Evolutionary conservation across 2,329 filamentous ascomycete genomes (phyloP), one percentile per base, ranked within the genome.

Genomic region (Blastomyces silverae): DNA sequence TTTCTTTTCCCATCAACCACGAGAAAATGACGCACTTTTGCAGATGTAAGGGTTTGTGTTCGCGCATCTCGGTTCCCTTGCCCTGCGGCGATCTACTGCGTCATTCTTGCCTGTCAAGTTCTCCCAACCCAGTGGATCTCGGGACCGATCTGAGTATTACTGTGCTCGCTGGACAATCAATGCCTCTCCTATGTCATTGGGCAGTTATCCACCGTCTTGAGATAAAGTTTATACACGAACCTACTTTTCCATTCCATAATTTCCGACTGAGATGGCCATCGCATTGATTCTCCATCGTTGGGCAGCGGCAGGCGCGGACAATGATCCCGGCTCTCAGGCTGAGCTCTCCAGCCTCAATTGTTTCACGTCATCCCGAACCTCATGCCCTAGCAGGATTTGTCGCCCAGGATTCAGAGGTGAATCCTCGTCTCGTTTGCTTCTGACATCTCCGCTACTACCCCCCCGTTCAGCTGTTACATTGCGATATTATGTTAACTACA

Each of bases 11-110:
- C 37, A 20, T 44, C 37, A 44, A 28, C 56, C 37, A 59, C 56
- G 56, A 59, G 56, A n/a, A 28, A 28, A 25, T 44, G 56, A 44
- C 22, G 11, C 37, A 59, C 37, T 37, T 59, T 57, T 44, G 37
- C 56, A 42, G 37, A 11, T 39, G 39, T 22, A 39, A 20, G n/a
- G n/a, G 10, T 42, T 17, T 59, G 37, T 57, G 10, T 57, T 37
- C 17, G 13, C n/a, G 13, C n/a, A 34, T n/a, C 31, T 37, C 34
- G 10, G 17, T 15, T n/a, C 22, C n/a, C 20, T 20, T 5, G 31
- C 20, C 34, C 11, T 8, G 13, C 0, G 8, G 11, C n/a, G 20
- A 3, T 57, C 7, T 34, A 15, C 1, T n/a, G 15, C 2, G n/a
- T 8, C 22, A 13, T 28, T 31, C 11, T 53, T 53, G 15, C 3